A percentile compares a stretch with the other conserved stretches of the same genome.
These are phyloP conservation scores for Hymenoscyphus repandus DNA, from an alignment of 2,329 filamentous ascomycete species.

Conservation along the genomic window DNA sequence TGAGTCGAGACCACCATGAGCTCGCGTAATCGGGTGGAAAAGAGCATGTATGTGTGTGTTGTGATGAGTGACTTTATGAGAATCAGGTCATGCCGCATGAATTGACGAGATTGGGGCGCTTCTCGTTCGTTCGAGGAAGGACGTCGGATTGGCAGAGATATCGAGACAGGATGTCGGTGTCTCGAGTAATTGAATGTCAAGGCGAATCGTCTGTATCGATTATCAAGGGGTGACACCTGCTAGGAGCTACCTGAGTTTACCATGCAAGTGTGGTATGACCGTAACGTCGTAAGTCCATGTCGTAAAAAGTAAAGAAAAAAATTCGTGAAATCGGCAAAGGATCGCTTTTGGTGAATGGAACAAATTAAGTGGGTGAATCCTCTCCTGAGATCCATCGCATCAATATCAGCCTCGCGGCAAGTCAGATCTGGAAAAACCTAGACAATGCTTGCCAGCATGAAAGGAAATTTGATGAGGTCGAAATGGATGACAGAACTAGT, in stretches of 20 bases:
- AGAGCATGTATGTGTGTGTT: slow-evolving; percentile 19
- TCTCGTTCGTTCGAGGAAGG: slow-evolving; percentile 33
- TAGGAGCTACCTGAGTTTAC: slow-evolving; percentile 23
- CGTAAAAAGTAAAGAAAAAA: slow-evolving; percentile 27
- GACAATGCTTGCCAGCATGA: slow-evolving; percentile 44
- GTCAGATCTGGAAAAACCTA: slow-evolving; percentile 52
- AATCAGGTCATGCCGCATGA: slow-evolving; percentile 33
- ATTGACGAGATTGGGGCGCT: slow-evolving; percentile 35
- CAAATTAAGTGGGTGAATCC: slow-evolving; percentile 28
- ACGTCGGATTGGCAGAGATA: slow-evolving; percentile 30
- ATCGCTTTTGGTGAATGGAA: slow-evolving; percentile 33
- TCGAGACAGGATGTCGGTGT: slow-evolving; percentile 33
- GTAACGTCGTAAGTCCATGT: slow-evolving; percentile 35
- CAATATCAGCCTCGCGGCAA: slow-evolving; percentile 56
- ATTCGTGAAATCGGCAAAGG: slow-evolving; percentile 29
- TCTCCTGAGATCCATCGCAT: slow-evolving; percentile 39
- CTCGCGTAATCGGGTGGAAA: slow-evolving; percentile 15
- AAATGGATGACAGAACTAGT: slow-evolving; percentile 21
- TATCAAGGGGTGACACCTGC: slow-evolving; percentile 27
- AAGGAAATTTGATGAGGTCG: slow-evolving; percentile 38
- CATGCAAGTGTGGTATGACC: slow-evolving; percentile 30
- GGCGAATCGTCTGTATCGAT: slow-evolving; percentile 32
- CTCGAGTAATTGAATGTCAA: slow-evolving; percentile 31
- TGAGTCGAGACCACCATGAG: slow-evolving; percentile 20
- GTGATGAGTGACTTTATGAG: slow-evolving; percentile 32